Conservation (phyloP, 352 stramenopile species). For the Globisporangium radiosum region DNA sequence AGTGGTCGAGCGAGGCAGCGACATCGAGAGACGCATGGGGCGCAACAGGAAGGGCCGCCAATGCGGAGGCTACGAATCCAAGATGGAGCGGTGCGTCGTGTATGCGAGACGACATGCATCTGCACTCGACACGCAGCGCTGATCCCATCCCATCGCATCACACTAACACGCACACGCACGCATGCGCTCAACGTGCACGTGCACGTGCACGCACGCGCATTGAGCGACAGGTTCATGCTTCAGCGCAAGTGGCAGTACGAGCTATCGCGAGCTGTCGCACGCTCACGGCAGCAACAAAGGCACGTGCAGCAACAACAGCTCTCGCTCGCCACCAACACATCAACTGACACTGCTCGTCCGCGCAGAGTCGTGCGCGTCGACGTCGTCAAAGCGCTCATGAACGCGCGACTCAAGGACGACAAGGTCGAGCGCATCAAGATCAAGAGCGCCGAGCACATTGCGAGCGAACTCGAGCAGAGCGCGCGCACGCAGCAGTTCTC, state of each 20-base stretch:
- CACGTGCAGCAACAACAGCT: conserved; percentile 17
- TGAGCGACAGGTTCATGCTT: conserved; percentile 44
- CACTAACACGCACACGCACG: neutral
- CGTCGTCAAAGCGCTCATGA: conserved; percentile 61
- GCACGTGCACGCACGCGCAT: too few relatives aligned
- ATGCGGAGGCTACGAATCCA: conserved; percentile 62
- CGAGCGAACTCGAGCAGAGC: conserved; percentile 47
- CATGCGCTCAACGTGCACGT: neutral
- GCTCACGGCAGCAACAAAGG: conserved; percentile 29
- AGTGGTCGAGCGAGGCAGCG: neutral
- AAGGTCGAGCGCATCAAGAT: conserved; percentile 64
- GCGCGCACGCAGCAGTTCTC: conserved; percentile 25
- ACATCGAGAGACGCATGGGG: conserved; percentile 29
- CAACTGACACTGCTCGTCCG: conserved; percentile 17
- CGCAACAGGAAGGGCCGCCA: conserved; percentile 66
- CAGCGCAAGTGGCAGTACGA: conserved; percentile 58
- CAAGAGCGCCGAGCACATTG: conserved; percentile 50
- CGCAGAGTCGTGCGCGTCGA: conserved; percentile 58
- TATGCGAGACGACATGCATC: too few relatives aligned
- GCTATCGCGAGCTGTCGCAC: conserved; percentile 23
- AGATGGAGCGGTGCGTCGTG: conserved; percentile 48
- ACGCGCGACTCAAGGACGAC: conserved; percentile 69
- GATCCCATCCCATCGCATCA: too few relatives aligned
- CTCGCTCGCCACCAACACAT: conserved; percentile 26
- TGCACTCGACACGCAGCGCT: too few relatives aligned